Conservation (phyloP, 129 eudicot genomes). For the Helichrysum umbraculigerum region DNA sequence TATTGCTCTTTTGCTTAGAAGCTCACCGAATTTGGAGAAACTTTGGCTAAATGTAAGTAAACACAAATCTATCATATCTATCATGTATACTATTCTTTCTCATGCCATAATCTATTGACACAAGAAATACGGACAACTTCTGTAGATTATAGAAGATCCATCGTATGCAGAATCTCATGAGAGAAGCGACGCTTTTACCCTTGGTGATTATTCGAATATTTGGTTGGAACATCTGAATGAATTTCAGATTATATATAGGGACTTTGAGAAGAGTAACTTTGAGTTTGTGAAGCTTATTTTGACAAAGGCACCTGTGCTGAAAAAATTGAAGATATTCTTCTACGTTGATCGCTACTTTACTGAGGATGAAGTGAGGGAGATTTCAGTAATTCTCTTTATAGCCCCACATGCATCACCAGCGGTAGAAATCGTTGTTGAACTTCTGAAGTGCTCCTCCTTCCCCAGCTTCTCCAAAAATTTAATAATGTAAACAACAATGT, state of each 20-base stretch:
- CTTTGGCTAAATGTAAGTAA: not conserved
- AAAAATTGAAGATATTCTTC: constrained; percentile 1
- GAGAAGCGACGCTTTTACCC: not conserved
- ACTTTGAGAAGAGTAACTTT: not conserved
- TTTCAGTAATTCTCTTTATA: too few species aligned
- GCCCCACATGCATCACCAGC: too few species aligned
- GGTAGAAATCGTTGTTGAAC: too few species aligned
- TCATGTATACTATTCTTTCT: not conserved
- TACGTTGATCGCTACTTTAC: too few species aligned
- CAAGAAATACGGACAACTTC: not conserved
- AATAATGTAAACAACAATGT: too few species aligned
- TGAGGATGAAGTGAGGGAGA: too few species aligned
- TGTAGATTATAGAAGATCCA: not conserved
- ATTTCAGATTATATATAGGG: not conserved
- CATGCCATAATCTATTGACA: not conserved
- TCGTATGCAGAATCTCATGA: not conserved
- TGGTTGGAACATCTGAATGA: constrained; percentile 14
- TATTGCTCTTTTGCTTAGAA: not conserved
- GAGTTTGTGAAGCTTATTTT: constrained; percentile 18
- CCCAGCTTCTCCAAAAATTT: too few species aligned
- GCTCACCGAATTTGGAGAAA: not conserved
- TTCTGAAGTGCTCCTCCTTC: too few species aligned
- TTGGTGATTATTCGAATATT: not conserved
- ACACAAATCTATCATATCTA: not conserved
- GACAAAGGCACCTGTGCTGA: constrained; percentile 11